A percentile compares a stretch with the other conserved stretches of the same genome.
These are phyloP conservation scores for Solanum piurae DNA, from an alignment of 257 asterid species.

Conservation along the genomic window DNA sequence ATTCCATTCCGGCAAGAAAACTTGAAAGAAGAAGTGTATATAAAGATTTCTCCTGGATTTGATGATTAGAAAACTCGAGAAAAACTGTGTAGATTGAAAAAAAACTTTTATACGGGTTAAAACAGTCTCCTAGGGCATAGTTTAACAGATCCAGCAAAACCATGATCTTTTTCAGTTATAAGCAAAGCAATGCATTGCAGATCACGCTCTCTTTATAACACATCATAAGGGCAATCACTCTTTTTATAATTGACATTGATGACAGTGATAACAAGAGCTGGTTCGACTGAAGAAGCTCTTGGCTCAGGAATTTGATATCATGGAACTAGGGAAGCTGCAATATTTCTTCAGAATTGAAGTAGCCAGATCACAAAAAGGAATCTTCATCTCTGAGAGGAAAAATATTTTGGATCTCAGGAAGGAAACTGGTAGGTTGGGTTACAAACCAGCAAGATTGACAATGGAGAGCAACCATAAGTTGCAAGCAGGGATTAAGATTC, in stretches of 20 bases:
- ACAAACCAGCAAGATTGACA: background rate
- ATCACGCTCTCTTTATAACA: background rate
- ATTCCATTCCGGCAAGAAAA: background rate
- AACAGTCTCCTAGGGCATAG: background rate
- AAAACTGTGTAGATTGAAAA: background rate
- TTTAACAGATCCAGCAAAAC: background rate
- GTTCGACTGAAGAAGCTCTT: background rate
- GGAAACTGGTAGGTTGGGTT: background rate
- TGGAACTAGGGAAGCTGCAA: background rate
- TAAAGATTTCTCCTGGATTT: background rate
- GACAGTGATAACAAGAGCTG: background rate
- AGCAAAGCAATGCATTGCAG: background rate
- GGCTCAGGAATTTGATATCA: background rate
- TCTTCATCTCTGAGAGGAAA: background rate
- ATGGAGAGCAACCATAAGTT: background rate
- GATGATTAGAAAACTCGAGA: background rate
- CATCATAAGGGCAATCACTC: background rate
- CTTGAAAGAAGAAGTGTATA: background rate
- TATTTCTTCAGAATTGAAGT: background rate
- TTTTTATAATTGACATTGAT: background rate
- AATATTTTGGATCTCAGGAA: background rate
- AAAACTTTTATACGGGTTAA: background rate
- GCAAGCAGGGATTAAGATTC: background rate
- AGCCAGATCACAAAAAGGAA: background rate
- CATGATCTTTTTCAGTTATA: background rate